Conservation (phyloP, 225 moss, liverwort and hornwort genomes). For the Physcomitrellopsis africana region DNA sequence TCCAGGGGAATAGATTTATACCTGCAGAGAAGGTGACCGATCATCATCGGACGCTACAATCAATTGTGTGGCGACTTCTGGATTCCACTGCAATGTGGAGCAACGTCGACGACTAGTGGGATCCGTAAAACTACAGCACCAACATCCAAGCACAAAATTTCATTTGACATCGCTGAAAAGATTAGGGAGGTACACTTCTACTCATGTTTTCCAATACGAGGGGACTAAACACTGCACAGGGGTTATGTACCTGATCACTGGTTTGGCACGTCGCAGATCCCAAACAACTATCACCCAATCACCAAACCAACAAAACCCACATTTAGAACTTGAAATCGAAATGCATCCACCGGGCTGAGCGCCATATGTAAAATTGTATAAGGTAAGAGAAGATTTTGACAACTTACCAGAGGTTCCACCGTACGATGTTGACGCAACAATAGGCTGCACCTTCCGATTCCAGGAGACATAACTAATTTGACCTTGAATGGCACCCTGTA, state of each 20-base stretch:
- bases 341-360: neutral
- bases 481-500: constrained; percentile 65
- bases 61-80: constrained; percentile 91
- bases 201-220: neutral
- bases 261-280: constrained; percentile 91
- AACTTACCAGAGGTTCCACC: constrained; percentile 88
- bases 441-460: constrained; percentile 93
- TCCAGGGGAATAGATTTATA: constrained; percentile 15
- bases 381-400: neutral
- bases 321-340: constrained; percentile 12
- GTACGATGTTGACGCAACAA: constrained; percentile 86
- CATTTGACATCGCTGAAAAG: neutral
- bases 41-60: constrained; percentile 97
- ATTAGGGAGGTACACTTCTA: neutral
- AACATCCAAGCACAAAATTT: constrained; percentile 18
- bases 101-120: constrained; percentile 87
- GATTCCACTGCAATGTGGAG: constrained; percentile 96
- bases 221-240: constrained; percentile 1
- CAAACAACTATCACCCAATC: constrained; percentile 75
- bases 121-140: constrained; percentile 82
- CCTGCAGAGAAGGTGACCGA: constrained; percentile 83
- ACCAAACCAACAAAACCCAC: constrained; percentile 26
- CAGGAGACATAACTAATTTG: constrained; percentile 91
- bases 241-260: constrained; percentile 73
- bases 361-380: neutral